Percentiles rank a stretch among this genome's conserved stretches.
Evolutionary conservation across 257 asterid genomes (phyloP).

Genomic region (Scutellaria baicalensis): DNA sequence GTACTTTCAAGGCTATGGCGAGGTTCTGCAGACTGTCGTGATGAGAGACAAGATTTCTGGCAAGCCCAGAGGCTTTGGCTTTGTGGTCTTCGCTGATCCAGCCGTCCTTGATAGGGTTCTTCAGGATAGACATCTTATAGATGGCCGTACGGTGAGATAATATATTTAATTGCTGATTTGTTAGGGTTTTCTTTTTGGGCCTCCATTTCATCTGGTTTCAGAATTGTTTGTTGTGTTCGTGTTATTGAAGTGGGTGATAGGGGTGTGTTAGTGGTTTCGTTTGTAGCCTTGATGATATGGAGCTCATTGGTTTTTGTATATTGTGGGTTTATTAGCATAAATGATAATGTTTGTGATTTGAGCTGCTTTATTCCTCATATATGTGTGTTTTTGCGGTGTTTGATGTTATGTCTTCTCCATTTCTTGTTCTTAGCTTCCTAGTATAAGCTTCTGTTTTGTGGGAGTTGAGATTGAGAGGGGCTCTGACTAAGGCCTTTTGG

Average conservation of each 20-base stretch:
- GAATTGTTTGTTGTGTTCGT: background rate
- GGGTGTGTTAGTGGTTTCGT: background rate
- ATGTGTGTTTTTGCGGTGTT: background rate
- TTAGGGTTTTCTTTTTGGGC: too few species aligned
- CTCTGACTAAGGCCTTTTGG: background rate
- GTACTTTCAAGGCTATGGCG: conserved; percentile 61
- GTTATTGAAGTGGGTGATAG: background rate
- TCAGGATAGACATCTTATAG: conserved; percentile 63
- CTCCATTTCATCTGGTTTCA: too few species aligned
- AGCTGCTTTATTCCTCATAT: background rate
- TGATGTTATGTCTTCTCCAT: background rate
- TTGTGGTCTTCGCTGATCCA: conserved; percentile 76
- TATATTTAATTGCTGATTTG: background rate
- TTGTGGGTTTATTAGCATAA: background rate
- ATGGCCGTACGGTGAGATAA: conserved; percentile 67
- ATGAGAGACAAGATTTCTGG: conserved; percentile 66
- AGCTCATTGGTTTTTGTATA: background rate
- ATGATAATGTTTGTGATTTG: background rate
- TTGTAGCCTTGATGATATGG: background rate
- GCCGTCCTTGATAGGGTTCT: conserved; percentile 54
- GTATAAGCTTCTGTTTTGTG: background rate
- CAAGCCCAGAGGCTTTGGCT: conserved; percentile 74
- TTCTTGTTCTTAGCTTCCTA: background rate
- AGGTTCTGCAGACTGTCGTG: conserved; percentile 67
- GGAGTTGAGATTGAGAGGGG: background rate